Base-by-base conservation (phyloP, 2,329 filamentous ascomycete species). In the Fusarium penzigii region DNA sequence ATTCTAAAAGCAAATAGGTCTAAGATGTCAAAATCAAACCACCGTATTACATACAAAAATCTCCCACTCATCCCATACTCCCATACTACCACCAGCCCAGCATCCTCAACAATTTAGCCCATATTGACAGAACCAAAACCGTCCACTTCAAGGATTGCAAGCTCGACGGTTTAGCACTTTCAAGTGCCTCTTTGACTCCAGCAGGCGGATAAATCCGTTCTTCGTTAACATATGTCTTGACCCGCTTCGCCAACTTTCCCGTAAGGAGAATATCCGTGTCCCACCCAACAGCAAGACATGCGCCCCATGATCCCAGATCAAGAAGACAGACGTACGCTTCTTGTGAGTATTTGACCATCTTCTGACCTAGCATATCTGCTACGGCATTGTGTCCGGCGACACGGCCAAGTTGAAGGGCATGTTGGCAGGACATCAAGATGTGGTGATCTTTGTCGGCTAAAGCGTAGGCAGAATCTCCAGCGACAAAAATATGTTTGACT, bases 341-440 rank as follows among this genome's bases (percentile, higher is more conserved):
- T 48, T 75, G 72, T 0, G 50, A 49, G 49, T 73, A 75, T 0
- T 53, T 25, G 1, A 63, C 38, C 3, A 53, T 45, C 0, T 62
- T 44, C 12, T 65, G 49, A 2, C 52, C 55, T 1, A 75, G 62
- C 0, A 75, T 51, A 25, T 71, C 66, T 3, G 69, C 68, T 2
- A 68, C 67, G 1, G 68, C 67, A 49, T 72, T 72, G 40, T 73
- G 48, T 1, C 70, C 69, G 0, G 69, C 62, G 3, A 67, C 49
- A 1, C 71, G 70, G 4, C 72, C 73, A 1, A 75, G 63, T 2
- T 56, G 39, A 14, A 68, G 44, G 2, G 72, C 73, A 45, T 75
- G 72, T 54, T 75, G 72, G 49, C 73, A 75, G 1, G 67, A 73
- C 68, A 73, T 74, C 16, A 72, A 42, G 2, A 68, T 60, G 16